Evolutionary conservation across 176 grass and related monocot genomes (phyloP).

Genomic region (Elymus sibiricus): DNA sequence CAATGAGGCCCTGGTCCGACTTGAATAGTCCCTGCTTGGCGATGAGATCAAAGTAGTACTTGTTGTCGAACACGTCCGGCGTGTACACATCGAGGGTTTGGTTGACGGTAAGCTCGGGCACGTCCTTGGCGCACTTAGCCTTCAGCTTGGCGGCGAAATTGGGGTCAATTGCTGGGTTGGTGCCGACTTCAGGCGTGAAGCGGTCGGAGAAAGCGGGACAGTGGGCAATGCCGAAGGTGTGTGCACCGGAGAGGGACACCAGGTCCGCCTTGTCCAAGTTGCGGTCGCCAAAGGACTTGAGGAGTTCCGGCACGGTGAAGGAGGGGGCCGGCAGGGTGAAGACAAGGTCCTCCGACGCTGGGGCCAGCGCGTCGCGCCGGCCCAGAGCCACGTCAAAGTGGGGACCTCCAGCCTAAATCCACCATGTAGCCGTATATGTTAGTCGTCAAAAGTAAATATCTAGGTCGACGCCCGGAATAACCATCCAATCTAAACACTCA

Average conservation of each 20-base stretch:
- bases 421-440: too few relatives aligned
- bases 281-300: background rate
- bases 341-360: background rate
- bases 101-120: background rate
- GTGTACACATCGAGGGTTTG: slow-evolving; percentile 25
- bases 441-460: too few relatives aligned
- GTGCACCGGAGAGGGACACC: slow-evolving; percentile 57
- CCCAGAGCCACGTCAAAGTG: slow-evolving; percentile 34
- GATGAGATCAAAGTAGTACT: slow-evolving; percentile 45
- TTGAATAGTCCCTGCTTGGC: slow-evolving; percentile 32
- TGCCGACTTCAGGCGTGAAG: background rate
- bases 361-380: slow-evolving; percentile 12
- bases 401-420: slow-evolving; percentile 1
- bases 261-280: slow-evolving; percentile 33
- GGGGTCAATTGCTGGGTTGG: slow-evolving; percentile 19
- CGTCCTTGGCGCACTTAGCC: slow-evolving; percentile 13
- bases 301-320: background rate
- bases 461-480: too few relatives aligned
- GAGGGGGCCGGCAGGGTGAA: background rate
- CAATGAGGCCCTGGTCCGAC: slow-evolving; percentile 36
- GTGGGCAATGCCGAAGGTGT: slow-evolving; percentile 48
- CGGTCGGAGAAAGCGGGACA: slow-evolving; percentile 26
- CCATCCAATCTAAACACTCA: too few relatives aligned
- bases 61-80: slow-evolving; percentile 51
- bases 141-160: background rate